Evolutionary conservation across 148 eudicot genomes (phyloP).

Genomic region (Spergularia bocconei): DNA sequence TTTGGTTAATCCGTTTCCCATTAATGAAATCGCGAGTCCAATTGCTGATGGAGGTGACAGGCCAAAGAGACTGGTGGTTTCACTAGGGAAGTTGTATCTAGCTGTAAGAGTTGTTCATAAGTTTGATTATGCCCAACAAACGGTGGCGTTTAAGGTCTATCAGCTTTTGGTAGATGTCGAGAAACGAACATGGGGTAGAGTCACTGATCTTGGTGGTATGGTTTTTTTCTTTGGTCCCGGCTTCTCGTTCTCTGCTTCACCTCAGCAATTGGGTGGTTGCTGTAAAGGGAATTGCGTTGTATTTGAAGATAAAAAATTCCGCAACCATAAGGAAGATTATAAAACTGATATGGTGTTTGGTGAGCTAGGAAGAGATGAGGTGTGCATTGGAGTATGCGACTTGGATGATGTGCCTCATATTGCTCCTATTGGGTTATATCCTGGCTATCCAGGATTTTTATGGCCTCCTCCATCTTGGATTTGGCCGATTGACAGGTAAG

Average conservation of each 20-base stretch:
- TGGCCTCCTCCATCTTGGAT: slow-evolving; percentile 25
- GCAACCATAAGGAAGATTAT: background rate
- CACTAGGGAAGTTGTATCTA: slow-evolving; percentile 11
- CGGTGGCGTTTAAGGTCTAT: background rate
- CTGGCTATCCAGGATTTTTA: background rate
- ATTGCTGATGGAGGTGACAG: background rate
- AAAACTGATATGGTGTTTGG: background rate
- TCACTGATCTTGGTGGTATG: background rate
- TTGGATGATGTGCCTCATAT: slow-evolving; percentile 4
- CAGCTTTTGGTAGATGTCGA: background rate
- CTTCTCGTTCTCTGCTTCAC: slow-evolving; percentile 13
- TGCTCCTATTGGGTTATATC: too few relatives aligned
- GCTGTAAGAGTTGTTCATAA: background rate
- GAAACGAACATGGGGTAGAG: slow-evolving; percentile 4
- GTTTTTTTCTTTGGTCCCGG: slow-evolving; percentile 9
- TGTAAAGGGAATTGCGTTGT: slow-evolving; percentile 11
- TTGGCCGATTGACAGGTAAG: slow-evolving; percentile 2
- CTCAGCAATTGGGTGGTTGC: background rate
- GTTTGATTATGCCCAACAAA: background rate
- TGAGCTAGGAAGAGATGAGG: background rate
- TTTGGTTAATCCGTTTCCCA: background rate
- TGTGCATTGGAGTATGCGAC: slow-evolving; percentile 3
- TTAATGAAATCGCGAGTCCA: background rate
- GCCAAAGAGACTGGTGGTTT: slow-evolving; percentile 10
- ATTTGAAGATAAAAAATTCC: background rate